A percentile compares a stretch with the other conserved stretches of the same genome.
These are phyloP conservation scores for Mycena sp. DNA, from an alignment of 1,284 basidiomycete genomes.

Conservation along the genomic window DNA sequence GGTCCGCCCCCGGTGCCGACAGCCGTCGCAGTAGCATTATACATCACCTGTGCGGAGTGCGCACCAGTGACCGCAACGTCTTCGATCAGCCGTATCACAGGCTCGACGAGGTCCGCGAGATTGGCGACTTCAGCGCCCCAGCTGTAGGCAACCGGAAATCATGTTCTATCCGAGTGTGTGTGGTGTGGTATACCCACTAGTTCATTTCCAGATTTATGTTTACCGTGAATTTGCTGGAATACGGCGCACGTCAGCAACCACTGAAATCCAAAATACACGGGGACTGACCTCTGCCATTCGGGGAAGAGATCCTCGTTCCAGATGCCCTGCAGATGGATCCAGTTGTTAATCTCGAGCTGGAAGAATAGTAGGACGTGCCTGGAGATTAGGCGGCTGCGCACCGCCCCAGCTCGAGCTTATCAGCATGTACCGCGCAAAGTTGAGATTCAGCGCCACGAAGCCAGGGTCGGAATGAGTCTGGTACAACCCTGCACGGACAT, in stretches of 20 bases:
- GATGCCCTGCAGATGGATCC: constrained; percentile 23
- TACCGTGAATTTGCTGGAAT: constrained; percentile 16
- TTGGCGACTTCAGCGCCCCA: constrained; percentile 19
- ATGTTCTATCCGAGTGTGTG: neutral
- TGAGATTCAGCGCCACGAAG: constrained; percentile 19
- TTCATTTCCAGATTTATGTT: constrained; percentile 20
- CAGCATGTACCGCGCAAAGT: constrained; percentile 15
- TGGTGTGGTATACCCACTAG: neutral
- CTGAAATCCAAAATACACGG: neutral
- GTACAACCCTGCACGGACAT: constrained; percentile 8
- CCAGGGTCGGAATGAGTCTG: constrained; percentile 8
- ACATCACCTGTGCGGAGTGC: constrained; percentile 15
- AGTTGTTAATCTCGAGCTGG: neutral
- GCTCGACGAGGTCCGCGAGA: constrained; percentile 20
- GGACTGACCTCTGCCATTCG: constrained; percentile 29
- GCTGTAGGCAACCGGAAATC: too few relatives aligned
- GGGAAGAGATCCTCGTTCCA: constrained; percentile 31
- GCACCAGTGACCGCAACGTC: constrained; percentile 17
- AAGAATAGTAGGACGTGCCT: neutral
- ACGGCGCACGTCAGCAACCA: neutral
- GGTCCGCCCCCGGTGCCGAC: constrained; percentile 7
- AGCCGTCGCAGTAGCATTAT: constrained; percentile 6
- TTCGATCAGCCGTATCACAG: constrained; percentile 4
- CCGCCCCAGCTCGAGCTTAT: constrained; percentile 21
- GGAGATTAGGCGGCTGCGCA: constrained; percentile 17